These are phyloP conservation scores for Mallotus japonicus DNA, from an alignment of 441 rosid genomes.

Conservation along the genomic window DNA sequence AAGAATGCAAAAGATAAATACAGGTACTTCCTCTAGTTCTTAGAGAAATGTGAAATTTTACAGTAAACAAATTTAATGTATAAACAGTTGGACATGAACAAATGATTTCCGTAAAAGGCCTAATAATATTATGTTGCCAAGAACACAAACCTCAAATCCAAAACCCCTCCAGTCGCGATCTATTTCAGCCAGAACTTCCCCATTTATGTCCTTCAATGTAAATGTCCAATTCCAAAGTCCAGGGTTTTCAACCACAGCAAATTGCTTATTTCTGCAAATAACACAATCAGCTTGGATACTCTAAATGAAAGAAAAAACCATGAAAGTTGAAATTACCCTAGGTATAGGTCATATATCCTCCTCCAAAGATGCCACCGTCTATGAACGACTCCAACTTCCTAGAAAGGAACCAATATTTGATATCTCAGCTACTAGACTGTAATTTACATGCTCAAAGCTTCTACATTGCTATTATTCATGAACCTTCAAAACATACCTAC, in stretches of 20 bases:
- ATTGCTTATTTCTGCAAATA: constrained; percentile 67
- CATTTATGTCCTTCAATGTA: constrained; percentile 76
- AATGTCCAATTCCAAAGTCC: constrained; percentile 99
- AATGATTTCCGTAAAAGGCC: not conserved
- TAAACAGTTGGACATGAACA: not conserved
- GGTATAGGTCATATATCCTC: constrained; percentile 88
- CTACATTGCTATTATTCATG: not conserved
- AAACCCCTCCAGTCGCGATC: constrained; percentile 99
- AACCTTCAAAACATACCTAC: constrained; percentile 39
- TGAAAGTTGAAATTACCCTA: constrained; percentile 56
- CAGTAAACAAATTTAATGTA: too few relatives aligned
- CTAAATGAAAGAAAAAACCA: constrained; percentile 1
- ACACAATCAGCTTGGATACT: constrained; percentile 7
- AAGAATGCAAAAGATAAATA: not conserved
- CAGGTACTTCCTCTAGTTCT: not conserved
- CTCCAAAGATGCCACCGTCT: constrained; percentile 98
- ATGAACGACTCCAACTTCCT: constrained; percentile 97
- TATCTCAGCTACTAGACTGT: constrained; percentile 10
- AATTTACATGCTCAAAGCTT: constrained; percentile 17
- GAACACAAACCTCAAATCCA: constrained; percentile 77
- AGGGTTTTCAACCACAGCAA: constrained; percentile 90
- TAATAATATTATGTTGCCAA: constrained; percentile 9
- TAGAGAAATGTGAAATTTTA: not conserved
- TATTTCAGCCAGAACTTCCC: constrained; percentile 72
- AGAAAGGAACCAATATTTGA: constrained; percentile 16